These are phyloP conservation scores for Fusarium ramigenum DNA, from an alignment of 2,329 filamentous ascomycete species.

Conservation along the genomic window DNA sequence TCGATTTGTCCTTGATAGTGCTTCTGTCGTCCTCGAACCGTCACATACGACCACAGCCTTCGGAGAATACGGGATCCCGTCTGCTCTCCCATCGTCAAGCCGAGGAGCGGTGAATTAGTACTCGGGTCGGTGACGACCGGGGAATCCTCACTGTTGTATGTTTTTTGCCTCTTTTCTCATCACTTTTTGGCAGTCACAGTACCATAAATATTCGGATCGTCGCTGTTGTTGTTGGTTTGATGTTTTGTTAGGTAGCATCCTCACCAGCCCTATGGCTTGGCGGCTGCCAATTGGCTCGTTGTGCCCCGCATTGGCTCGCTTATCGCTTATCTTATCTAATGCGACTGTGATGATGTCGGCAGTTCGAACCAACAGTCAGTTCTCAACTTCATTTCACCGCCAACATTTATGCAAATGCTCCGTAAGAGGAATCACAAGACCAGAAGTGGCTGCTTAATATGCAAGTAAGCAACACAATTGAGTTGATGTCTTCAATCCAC, in stretches of 20 bases:
- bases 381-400: background rate
- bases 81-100: conserved; percentile 23
- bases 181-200: background rate
- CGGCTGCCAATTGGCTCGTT: background rate
- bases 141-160: conserved; percentile 23
- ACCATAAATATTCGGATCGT: background rate
- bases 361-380: background rate
- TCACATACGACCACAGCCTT: conserved; percentile 27
- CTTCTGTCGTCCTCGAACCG: fast-evolving
- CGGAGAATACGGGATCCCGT: conserved; percentile 25
- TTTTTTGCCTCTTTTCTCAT: background rate
- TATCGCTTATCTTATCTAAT: background rate
- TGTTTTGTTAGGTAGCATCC: background rate
- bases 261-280: background rate
- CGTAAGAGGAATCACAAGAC: conserved; percentile 15
- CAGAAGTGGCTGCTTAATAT: conserved; percentile 10
- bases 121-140: conserved; percentile 18
- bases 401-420: background rate
- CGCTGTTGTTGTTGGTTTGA: background rate
- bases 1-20: background rate
- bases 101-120: conserved; percentile 16
- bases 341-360: background rate
- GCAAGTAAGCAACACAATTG: background rate
- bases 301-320: background rate
- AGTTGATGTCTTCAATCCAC: fast-evolving